Conservation (phyloP, 2,329 filamentous ascomycete genomes). For the Cryphonectria naterciae region DNA sequence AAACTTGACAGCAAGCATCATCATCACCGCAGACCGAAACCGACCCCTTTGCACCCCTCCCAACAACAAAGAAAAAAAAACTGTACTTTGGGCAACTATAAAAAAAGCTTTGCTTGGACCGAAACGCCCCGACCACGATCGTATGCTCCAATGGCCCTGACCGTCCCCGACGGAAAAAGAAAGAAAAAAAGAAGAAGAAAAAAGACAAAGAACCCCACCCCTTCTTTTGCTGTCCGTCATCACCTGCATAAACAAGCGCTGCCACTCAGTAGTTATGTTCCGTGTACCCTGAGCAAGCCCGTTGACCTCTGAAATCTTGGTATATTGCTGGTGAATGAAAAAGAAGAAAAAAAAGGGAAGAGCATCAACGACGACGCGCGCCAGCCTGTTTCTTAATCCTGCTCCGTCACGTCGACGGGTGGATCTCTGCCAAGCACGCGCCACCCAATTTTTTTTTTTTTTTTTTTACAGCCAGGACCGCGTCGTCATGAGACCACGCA, state of each 20-base stretch:
- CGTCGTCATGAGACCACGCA: not conserved
- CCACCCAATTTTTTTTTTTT: not conserved
- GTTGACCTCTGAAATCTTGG: not conserved
- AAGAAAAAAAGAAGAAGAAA: not conserved
- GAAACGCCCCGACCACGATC: conserved; percentile 22
- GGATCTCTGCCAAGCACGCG: not conserved
- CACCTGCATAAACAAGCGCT: conserved; percentile 4
- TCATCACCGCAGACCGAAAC: conserved; percentile 7
- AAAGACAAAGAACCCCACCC: not conserved
- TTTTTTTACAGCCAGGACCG: not conserved
- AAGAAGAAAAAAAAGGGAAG: not conserved
- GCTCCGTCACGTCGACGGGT: not conserved
- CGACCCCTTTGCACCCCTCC: not conserved
- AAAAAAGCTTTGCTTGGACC: conserved; percentile 18
- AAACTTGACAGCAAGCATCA: not conserved
- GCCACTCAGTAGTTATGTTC: conserved; percentile 2
- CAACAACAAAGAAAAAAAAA: not conserved
- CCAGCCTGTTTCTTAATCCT: not conserved
- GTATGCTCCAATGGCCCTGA: conserved; percentile 23
- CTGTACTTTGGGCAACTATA: not conserved
- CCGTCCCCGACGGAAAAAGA: conserved; percentile 2
- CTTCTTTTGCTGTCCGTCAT: conserved; percentile 7
- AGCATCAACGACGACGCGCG: not conserved
- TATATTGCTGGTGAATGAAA: conserved; percentile 3
- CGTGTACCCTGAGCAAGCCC: not conserved